These are phyloP conservation scores for Pyricularia sp. DNA, from an alignment of 2,329 filamentous ascomycete species.

Conservation along the genomic window DNA sequence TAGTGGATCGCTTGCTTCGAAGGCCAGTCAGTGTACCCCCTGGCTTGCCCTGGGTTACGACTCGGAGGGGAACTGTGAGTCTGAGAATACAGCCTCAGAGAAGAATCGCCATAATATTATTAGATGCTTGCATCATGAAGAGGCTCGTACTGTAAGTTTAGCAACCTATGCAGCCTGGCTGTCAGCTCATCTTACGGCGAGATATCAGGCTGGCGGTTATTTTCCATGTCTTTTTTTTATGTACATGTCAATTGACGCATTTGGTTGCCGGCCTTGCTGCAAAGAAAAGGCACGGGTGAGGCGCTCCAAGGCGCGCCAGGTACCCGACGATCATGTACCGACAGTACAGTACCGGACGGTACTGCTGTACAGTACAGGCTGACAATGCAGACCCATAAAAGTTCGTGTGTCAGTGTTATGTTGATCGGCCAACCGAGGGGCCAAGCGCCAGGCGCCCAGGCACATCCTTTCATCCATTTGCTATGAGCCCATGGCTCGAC, in stretches of 20 bases:
- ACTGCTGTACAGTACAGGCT: neutral
- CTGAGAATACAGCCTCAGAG: neutral
- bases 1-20: neutral
- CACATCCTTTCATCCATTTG: neutral
- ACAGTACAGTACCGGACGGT: neutral
- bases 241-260: too few relatives aligned
- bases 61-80: neutral
- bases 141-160: too few relatives aligned
- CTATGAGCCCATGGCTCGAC: neutral
- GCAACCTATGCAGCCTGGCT: too few relatives aligned
- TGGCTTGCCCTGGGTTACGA: neutral
- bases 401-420: neutral
- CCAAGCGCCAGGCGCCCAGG: neutral
- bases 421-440: neutral
- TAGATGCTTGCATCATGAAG: too few relatives aligned
- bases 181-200: too few relatives aligned
- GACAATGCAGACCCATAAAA: neutral
- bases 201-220: too few relatives aligned
- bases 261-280: too few relatives aligned
- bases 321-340: neutral
- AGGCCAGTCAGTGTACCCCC: neutral
- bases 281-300: too few relatives aligned
- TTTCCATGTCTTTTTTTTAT: too few relatives aligned
- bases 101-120: neutral
- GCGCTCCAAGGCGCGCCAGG: neutral